phyloP scores from a whole-genome alignment of 352 stramenopile genomes.

The Stephanocyclus meneghinianus region DNA sequence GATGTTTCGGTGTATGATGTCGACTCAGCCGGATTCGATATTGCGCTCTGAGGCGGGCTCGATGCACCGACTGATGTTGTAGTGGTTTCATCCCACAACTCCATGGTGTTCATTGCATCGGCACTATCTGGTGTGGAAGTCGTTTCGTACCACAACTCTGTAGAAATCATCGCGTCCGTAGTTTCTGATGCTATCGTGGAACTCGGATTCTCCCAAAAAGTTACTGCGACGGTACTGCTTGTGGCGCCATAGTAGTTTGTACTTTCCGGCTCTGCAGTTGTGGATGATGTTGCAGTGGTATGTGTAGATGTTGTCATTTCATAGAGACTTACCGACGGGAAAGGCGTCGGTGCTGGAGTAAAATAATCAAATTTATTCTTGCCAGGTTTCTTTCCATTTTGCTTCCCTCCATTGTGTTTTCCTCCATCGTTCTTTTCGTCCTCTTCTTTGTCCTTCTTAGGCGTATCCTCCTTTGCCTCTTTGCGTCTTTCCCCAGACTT shows the following conservation, averaged over 20 bases:
- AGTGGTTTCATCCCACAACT: neutral
- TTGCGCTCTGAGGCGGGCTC: neutral
- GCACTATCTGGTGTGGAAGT: neutral
- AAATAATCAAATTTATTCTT: neutral
- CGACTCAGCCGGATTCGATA: neutral
- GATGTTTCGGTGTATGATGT: neutral
- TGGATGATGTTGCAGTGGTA: neutral
- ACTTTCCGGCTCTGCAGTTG: neutral
- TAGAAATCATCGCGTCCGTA: slow-evolving; percentile 12
- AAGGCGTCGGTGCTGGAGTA: slow-evolving; percentile 1
- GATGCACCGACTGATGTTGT: neutral
- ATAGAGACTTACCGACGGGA: neutral
- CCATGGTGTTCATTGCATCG: neutral
- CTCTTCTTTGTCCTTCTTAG: neutral
- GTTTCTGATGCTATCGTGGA: slow-evolving; percentile 1
- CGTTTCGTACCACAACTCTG: slow-evolving; percentile 6
- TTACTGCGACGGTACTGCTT: slow-evolving; percentile 4
- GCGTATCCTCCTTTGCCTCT: neutral
- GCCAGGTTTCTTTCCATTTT: neutral
- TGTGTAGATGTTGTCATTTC: neutral
- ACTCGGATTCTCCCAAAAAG: slow-evolving; percentile 4
- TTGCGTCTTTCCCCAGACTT: slow-evolving; percentile 1
- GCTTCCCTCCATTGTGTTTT: slow-evolving; percentile 1
- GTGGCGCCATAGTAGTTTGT: neutral
- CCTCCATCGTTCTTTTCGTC: neutral